These are phyloP conservation scores for Scedosporium minutisporum DNA, from an alignment of 2,329 filamentous ascomycete species.

Conservation along the genomic window DNA sequence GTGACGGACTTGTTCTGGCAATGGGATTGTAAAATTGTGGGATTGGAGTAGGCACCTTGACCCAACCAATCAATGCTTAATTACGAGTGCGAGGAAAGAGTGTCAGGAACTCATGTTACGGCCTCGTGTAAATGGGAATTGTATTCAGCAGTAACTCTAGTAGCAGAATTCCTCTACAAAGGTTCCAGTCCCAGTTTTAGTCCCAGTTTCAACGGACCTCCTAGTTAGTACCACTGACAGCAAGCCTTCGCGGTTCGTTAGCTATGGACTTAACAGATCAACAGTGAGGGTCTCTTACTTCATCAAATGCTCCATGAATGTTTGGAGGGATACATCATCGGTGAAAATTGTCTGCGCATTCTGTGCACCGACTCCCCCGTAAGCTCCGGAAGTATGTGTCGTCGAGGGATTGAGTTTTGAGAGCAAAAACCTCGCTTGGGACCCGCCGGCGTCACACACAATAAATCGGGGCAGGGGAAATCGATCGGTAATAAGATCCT, in stretches of 20 bases:
- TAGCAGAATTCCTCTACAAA: too few species aligned
- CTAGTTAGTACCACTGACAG: conserved; percentile 55
- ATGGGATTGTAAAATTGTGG: too few species aligned
- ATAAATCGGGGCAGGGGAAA: conserved; percentile 99
- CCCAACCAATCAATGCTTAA: too few species aligned
- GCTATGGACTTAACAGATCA: conserved; percentile 8
- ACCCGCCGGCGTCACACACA: conserved; percentile 95
- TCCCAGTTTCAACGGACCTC: neutral
- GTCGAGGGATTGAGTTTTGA: conserved; percentile 97
- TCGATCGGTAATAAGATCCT: conserved; percentile 94
- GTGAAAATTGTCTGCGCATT: conserved; percentile 98
- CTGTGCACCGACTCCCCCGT: conserved; percentile 75
- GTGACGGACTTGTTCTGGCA: too few species aligned
- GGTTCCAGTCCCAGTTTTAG: too few species aligned
- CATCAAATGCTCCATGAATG: conserved; percentile 99
- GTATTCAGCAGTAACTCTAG: too few species aligned
- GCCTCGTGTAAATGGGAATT: too few species aligned
- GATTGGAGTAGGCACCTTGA: too few species aligned
- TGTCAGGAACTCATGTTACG: too few species aligned
- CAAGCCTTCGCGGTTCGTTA: conserved; percentile 32
- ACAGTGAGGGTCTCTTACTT: conserved; percentile 54
- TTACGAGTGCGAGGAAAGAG: too few species aligned
- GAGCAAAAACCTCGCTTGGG: conserved; percentile 90
- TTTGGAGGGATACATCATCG: conserved; percentile 94
- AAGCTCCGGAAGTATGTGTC: conserved; percentile 86